Evolutionary conservation across 1,284 basidiomycete species (phyloP).

Genomic region (Exobasidium rhododendri): DNA sequence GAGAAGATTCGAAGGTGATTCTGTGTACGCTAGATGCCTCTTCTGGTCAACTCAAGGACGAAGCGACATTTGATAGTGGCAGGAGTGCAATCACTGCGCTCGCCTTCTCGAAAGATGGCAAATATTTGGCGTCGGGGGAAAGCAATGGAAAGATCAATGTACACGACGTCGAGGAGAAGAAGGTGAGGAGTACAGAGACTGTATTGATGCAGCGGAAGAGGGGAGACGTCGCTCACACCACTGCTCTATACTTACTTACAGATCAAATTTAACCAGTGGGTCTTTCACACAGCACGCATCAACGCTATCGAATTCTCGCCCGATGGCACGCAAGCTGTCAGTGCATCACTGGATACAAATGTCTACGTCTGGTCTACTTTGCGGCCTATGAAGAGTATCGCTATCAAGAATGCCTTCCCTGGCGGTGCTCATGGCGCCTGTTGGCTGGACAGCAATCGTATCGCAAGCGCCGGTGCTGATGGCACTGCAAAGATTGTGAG

Average conservation of each 20-base stretch:
- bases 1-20: constrained; percentile 56
- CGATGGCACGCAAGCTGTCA: constrained; percentile 73
- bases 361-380: constrained; percentile 83
- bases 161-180: constrained; percentile 67
- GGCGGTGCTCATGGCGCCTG: constrained; percentile 65
- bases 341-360: constrained; percentile 84
- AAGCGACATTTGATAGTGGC: constrained; percentile 17
- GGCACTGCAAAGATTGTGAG: constrained; percentile 63
- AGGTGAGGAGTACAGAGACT: constrained; percentile 10
- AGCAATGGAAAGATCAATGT: constrained; percentile 75
- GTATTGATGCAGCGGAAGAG: too few relatives aligned
- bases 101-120: constrained; percentile 75
- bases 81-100: constrained; percentile 65
- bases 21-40: constrained; percentile 19
- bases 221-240: background rate
- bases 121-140: constrained; percentile 66
- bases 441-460: constrained; percentile 67
- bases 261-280: constrained; percentile 63
- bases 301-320: constrained; percentile 74
- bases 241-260: background rate
- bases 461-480: constrained; percentile 79
- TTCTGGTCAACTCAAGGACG: constrained; percentile 60
- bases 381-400: constrained; percentile 73
- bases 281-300: constrained; percentile 80
- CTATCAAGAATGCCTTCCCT: constrained; percentile 63